A percentile compares a stretch with the other conserved stretches of the same genome.
Conservation (phyloP, 768 basidiomycete genomes). For the Porpolomopsis calyptriformis region DNA sequence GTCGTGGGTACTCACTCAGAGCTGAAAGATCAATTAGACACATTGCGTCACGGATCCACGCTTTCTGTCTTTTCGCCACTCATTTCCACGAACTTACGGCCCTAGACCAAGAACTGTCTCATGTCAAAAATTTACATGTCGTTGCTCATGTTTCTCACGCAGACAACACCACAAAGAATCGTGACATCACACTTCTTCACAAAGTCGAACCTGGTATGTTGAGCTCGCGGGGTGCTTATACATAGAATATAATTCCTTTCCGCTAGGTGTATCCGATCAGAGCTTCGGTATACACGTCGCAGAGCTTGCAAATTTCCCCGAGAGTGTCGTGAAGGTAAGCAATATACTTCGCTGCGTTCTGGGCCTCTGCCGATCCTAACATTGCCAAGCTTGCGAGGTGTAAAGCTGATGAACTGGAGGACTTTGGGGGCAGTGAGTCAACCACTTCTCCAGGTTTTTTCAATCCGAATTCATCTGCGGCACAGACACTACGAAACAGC, state of each 20-base stretch:
- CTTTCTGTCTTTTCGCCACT: constrained; percentile 94
- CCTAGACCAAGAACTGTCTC: constrained; percentile 71
- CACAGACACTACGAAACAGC: constrained; percentile 17
- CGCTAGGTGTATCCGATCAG: constrained; percentile 80
- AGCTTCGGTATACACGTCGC: constrained; percentile 99
- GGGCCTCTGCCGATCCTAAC: neutral
- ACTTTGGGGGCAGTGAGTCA: constrained; percentile 50
- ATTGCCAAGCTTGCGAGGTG: constrained; percentile 68
- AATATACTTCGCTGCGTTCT: neutral
- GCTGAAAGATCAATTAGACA: constrained; percentile 42
- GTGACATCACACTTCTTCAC: constrained; percentile 87
- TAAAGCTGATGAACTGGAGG: constrained; percentile 86
- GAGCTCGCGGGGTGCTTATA: too few relatives aligned
- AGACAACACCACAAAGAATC: constrained; percentile 50
- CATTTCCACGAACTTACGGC: constrained; percentile 97
- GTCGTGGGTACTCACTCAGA: neutral
- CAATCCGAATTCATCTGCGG: neutral
- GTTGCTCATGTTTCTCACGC: constrained; percentile 84
- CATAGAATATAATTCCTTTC: constrained; percentile 2
- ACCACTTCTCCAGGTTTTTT: neutral
- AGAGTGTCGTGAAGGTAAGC: constrained; percentile 79
- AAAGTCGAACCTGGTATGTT: constrained; percentile 79
- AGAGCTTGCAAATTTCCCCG: constrained; percentile 93
- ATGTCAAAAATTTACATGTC: constrained; percentile 93
- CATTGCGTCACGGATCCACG: constrained; percentile 84